Conservation (phyloP, 148 eudicot species). For the Selenicereus undatus region DNA sequence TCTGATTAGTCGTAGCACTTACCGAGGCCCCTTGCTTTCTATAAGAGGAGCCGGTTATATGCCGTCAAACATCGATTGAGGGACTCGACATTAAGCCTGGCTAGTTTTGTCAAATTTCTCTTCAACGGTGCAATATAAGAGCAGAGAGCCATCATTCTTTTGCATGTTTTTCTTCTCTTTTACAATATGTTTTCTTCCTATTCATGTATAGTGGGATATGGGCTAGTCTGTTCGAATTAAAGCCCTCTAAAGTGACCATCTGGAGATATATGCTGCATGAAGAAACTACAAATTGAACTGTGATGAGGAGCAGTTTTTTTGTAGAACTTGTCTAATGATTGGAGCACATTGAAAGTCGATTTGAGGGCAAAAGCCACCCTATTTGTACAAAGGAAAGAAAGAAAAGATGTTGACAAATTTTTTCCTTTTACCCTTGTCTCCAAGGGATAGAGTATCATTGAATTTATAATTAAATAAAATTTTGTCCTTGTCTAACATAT, state of each 20-base stretch:
- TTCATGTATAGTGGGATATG: slow-evolving; percentile 2
- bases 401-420: neutral
- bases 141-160: neutral
- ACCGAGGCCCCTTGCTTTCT: slow-evolving; percentile 41
- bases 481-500: too few relatives aligned
- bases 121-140: neutral
- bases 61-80: slow-evolving; percentile 20
- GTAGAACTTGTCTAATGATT: slow-evolving; percentile 5
- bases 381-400: neutral
- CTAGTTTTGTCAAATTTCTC: neutral
- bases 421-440: neutral
- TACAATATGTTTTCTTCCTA: too few relatives aligned
- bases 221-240: neutral
- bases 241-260: neutral
- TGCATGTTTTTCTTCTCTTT: neutral
- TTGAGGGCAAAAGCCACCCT: neutral
- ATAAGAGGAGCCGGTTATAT: slow-evolving; percentile 49
- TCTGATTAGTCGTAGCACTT: slow-evolving; percentile 44
- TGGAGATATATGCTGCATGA: neutral
- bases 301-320: neutral
- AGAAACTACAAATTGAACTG: neutral
- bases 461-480: neutral
- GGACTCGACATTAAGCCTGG: neutral
- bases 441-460: neutral
- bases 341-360: neutral